Evolutionary conservation across 2,329 filamentous ascomycete species (phyloP).

Genomic region (Fusarium sp.): DNA sequence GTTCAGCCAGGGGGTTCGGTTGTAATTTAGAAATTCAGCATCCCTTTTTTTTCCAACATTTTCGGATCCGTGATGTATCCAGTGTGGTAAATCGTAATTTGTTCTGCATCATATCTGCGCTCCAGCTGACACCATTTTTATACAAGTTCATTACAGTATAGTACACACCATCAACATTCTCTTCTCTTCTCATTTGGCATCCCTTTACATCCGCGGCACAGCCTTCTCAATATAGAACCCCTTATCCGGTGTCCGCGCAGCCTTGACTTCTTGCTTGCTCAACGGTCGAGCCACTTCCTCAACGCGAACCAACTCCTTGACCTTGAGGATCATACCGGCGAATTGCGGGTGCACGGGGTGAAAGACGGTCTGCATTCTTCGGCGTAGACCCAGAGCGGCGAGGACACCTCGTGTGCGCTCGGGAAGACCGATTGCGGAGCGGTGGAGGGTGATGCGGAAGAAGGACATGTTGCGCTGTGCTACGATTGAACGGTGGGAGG

Average conservation of each 20-base stretch:
- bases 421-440: conserved; percentile 89
- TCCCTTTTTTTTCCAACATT: neutral
- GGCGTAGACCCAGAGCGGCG: conserved; percentile 83
- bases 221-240: conserved; percentile 82
- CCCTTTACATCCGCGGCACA: conserved; percentile 41
- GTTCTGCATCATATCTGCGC: conserved; percentile 9
- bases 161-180: conserved; percentile 36
- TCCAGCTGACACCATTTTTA: conserved; percentile 27
- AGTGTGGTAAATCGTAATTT: conserved; percentile 12
- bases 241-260: conserved; percentile 74
- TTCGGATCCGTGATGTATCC: neutral
- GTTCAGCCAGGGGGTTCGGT: conserved; percentile 2
- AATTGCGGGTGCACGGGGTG: conserved; percentile 82
- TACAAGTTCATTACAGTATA: conserved; percentile 47
- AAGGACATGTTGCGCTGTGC: conserved; percentile 66
- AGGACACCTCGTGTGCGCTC: conserved; percentile 81
- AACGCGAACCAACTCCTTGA: conserved; percentile 90
- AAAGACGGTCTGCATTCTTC: conserved; percentile 87
- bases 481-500: neutral
- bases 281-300: conserved; percentile 75
- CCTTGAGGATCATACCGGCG: conserved; percentile 90
- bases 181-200: conserved; percentile 5
- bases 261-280: conserved; percentile 74
- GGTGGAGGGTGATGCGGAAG: conserved; percentile 91
- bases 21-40: neutral